Evolutionary conservation across 768 basidiomycete genomes (phyloP), one percentile per base, ranked within the genome.

Genomic region (Mycena chlorophos): DNA sequence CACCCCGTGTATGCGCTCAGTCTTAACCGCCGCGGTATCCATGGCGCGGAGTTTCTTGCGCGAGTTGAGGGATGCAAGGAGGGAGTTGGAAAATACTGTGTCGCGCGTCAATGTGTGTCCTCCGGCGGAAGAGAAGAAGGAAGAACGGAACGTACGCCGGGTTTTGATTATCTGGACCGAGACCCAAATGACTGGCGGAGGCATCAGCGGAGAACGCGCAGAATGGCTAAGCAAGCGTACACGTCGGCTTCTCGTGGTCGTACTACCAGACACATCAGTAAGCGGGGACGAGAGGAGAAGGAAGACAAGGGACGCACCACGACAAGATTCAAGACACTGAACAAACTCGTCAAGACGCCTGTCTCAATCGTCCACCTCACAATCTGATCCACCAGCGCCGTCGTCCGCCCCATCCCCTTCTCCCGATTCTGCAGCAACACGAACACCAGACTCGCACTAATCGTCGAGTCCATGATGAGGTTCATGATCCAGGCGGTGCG

Each of bases 331-430:
- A 38, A 3, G 17, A 29, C 27, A 10, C 48, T 49, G 27, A 19
- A 49, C 26, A 28, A 49, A 19, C 46, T 29, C 14, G 14, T 49
- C 26, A 8, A 34, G 31, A 34, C 34, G n/a, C 22, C 40, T 8
- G 40, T 20, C 13, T 16, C 56, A 19, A 57, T 20, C 2, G 56
- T 52, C 51, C 51, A 57, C 23, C n/a, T 31, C 23, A 57, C 49
- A 10, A 52, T 31, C 30, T 47, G 49, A 43, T 57, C 50, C 17
- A 57, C 26, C 3, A 57, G 6, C 17, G 50, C 46, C 5, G 31
- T 26, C 1, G 52, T 58, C 14, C 57, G 54, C 37, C 28, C 25
- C n/a, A n/a, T 22, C n/a, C 22, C 31, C 16, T 4, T 14, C 3
- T 40, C 39, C 34, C 43, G 52, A 2, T 10, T 27, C 17, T 54